Evolutionary conservation across 1,284 basidiomycete genomes (phyloP).

Genomic region (Ganoderma leucocontextum): DNA sequence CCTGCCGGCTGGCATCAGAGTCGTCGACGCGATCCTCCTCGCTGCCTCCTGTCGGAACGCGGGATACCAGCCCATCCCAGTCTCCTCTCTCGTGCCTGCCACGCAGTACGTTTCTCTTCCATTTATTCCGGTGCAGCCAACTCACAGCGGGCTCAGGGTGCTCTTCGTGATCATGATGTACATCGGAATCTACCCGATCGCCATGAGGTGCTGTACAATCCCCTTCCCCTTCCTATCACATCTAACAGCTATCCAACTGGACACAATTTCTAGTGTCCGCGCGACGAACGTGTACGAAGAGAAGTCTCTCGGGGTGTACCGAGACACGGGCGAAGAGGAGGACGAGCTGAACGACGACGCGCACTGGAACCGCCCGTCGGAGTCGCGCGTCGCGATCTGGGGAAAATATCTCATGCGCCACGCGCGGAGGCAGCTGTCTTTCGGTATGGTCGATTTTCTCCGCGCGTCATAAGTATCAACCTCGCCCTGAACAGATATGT

Average conservation of each 20-base stretch:
- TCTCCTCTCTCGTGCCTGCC: constrained; percentile 75
- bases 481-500: constrained; percentile 70
- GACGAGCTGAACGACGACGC: constrained; percentile 54
- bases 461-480: neutral
- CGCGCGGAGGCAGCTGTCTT: constrained; percentile 87
- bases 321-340: constrained; percentile 51
- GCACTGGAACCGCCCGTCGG: constrained; percentile 40
- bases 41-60: constrained; percentile 87
- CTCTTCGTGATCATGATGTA: constrained; percentile 93
- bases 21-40: constrained; percentile 75
- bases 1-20: constrained; percentile 75
- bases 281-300: constrained; percentile 99
- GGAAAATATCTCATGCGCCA: constrained; percentile 82
- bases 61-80: constrained; percentile 82
- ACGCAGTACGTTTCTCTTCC: constrained; percentile 58
- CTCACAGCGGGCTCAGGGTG: constrained; percentile 56
- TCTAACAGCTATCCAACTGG: neutral
- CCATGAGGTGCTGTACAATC: constrained; percentile 62
- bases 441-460: constrained; percentile 57
- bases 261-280: constrained; percentile 68
- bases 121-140: constrained; percentile 24
- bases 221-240: neutral
- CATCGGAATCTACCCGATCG: constrained; percentile 79
- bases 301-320: constrained; percentile 81
- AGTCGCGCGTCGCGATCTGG: constrained; percentile 70